Evolutionary conservation across 352 stramenopile species (phyloP), one percentile per base, ranked within the genome.

Genomic region (Globisporangium iwayamae): DNA sequence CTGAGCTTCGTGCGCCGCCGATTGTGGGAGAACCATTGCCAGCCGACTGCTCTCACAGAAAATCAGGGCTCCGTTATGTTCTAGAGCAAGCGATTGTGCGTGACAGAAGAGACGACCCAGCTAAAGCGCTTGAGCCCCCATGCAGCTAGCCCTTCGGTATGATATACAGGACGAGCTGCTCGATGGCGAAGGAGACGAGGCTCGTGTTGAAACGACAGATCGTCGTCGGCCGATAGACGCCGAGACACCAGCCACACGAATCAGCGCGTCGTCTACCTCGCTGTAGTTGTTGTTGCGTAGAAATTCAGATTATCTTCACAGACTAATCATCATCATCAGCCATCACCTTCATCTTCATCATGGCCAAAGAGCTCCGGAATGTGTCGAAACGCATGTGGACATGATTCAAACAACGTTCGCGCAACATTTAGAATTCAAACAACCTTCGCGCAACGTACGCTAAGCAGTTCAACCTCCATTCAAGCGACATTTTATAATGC

Each of bases 21-120:
- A 2, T 34, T 89, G 39, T 93, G 82, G 82, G 79, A 91, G 56
- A 91, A 90, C 68, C 81, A 74, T 32, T 89, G 79, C 62, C 69
- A 57, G 34, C 66, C 67, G 45, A 60, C 45, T 30, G 22, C 43
- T 8, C 56, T 32, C 51, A 62, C 55, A 32, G 52, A 58, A n/a
- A 68, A 72, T 55, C 62, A 69, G 20, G 50, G 60, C 6, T 72
- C 63, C 2, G 56, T 67, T 39, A 66, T 73, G 61, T 79, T 71
- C 54, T 80, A 68, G 43, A 1, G 3, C 70, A 14, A 51, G 57
- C 46, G 8, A 32, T 13, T 36, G 22, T 25, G 13, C 4, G 22
- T 25, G 13, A 2, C 3, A 56, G 30, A 56, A 20, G 30, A 6
- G 28, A n/a, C 20, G 18, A 34, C 1, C n/a, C 4, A 58, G 32